phyloP scores from a whole-genome alignment of 352 stramenopile genomes.

The Phytophthora fragariae region DNA sequence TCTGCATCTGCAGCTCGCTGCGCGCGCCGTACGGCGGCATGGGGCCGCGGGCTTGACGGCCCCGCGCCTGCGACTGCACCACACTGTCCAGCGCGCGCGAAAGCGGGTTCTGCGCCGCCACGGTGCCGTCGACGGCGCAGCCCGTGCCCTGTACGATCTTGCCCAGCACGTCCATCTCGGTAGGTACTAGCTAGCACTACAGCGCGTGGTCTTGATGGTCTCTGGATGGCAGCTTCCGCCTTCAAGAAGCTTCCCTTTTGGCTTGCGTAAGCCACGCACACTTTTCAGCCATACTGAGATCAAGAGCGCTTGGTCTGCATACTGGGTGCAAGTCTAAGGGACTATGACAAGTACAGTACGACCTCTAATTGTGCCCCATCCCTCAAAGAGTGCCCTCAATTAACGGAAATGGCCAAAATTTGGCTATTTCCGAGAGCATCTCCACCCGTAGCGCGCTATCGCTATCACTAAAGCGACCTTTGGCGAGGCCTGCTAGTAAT shows the following conservation, averaged over 20 bases:
- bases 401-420: too few relatives aligned
- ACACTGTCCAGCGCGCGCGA: conserved; percentile 82
- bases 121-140: conserved; percentile 83
- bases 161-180: conserved; percentile 78
- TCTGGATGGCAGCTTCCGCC: conserved; percentile 3
- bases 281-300: too few relatives aligned
- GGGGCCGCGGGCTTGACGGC: conserved; percentile 41
- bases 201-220: not conserved
- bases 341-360: too few relatives aligned
- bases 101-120: conserved; percentile 86
- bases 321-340: too few relatives aligned
- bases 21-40: conserved; percentile 41
- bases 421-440: too few relatives aligned
- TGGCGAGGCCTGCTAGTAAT: too few relatives aligned
- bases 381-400: too few relatives aligned
- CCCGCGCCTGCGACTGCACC: conserved; percentile 65
- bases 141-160: conserved; percentile 88
- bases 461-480: too few relatives aligned
- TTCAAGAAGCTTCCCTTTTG: conserved; percentile 8
- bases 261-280: conserved; percentile 25
- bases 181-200: not conserved
- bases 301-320: too few relatives aligned
- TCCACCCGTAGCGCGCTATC: too few relatives aligned
- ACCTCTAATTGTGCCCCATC: too few relatives aligned
- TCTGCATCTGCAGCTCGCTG: conserved; percentile 73